These are phyloP conservation scores for Auriscalpium microsporum DNA, from an alignment of 768 basidiomycete genomes.

Conservation along the genomic window DNA sequence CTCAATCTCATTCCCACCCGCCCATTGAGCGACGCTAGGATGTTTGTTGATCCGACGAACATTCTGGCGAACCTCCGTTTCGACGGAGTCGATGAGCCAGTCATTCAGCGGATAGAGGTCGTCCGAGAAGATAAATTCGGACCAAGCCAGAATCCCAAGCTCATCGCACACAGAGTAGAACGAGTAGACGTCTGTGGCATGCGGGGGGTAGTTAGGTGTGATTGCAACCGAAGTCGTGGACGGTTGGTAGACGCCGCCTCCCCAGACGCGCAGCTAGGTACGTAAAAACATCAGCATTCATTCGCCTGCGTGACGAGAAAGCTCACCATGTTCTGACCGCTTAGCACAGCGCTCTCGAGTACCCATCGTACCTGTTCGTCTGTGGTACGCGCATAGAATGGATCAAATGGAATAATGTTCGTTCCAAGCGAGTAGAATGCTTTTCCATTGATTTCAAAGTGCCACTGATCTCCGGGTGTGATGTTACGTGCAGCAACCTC, in stretches of 20 bases:
- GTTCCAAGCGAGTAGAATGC: constrained; percentile 48
- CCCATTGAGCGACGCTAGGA: constrained; percentile 52
- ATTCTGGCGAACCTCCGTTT: constrained; percentile 50
- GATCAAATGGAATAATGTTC: constrained; percentile 55
- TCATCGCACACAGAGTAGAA: constrained; percentile 54
- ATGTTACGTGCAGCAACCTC: constrained; percentile 40
- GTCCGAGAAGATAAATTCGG: constrained; percentile 54
- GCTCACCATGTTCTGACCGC: constrained; percentile 53
- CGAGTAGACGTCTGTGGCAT: constrained; percentile 37
- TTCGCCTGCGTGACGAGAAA: neutral
- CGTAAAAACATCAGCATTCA: neutral
- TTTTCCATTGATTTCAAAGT: constrained; percentile 51
- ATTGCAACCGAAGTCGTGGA: constrained; percentile 30
- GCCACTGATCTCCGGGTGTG: constrained; percentile 53
- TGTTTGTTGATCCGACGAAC: constrained; percentile 46
- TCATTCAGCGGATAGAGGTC: constrained; percentile 46
- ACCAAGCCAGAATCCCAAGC: constrained; percentile 53
- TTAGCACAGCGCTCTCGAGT: constrained; percentile 43
- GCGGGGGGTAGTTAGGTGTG: neutral
- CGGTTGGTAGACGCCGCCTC: constrained; percentile 47
- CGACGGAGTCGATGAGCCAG: constrained; percentile 41
- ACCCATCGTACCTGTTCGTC: constrained; percentile 46
- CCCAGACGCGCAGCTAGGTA: constrained; percentile 48
- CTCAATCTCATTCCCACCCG: constrained; percentile 54
- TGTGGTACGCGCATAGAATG: constrained; percentile 45